Evolutionary conservation across 2,329 filamentous ascomycete genomes (phyloP).

Genomic region (Septoria petroselini): DNA sequence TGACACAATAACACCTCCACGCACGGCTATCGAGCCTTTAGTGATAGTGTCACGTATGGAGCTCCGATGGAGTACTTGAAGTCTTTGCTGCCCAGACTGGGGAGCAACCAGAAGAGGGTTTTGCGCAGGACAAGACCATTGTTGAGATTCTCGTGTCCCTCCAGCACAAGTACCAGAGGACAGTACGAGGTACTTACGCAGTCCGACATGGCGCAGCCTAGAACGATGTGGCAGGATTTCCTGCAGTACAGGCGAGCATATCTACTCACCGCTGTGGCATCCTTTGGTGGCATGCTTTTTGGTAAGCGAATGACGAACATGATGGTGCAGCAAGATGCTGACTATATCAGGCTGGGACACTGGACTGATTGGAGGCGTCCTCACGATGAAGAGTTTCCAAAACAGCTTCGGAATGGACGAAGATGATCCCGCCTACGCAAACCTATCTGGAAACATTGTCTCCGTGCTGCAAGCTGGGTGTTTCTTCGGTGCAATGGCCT

Average conservation of each 20-base stretch:
- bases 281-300: constrained; percentile 38
- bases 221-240: constrained; percentile 40
- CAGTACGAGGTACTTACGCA: constrained; percentile 9
- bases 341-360: constrained; percentile 26
- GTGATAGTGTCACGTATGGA: background rate
- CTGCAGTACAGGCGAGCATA: constrained; percentile 43
- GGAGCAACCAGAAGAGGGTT: constrained; percentile 1
- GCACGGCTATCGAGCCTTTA: background rate
- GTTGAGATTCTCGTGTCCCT: background rate
- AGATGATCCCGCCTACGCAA: constrained; percentile 37
- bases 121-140: background rate
- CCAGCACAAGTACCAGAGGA: background rate
- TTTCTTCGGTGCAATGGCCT: constrained; percentile 45
- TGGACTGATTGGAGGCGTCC: constrained; percentile 38
- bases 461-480: constrained; percentile 46
- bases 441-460: constrained; percentile 46
- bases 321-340: too few relatives aligned
- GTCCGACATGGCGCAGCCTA: constrained; percentile 19
- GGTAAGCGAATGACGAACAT: background rate
- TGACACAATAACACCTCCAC: constrained; percentile 7
- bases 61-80: constrained; percentile 8
- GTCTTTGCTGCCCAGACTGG: background rate
- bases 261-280: constrained; percentile 43
- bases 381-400: constrained; percentile 46
- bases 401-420: constrained; percentile 42